Conservation (phyloP, 176 grass and related monocot species). For the Eragrostis nindensis region DNA sequence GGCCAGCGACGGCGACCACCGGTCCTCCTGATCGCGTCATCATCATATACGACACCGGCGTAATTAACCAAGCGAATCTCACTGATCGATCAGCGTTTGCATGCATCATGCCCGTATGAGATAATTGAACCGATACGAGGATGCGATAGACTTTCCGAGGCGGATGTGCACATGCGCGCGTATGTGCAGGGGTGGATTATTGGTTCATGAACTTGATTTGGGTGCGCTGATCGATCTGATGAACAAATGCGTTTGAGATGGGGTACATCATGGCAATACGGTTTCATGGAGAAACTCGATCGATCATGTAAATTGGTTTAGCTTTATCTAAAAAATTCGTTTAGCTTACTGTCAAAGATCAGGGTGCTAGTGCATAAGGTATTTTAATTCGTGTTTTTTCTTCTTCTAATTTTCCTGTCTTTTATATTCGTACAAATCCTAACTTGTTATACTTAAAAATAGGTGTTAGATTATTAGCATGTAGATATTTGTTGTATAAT, state of each 20-base stretch:
- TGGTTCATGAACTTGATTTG: neutral
- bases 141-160: neutral
- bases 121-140: neutral
- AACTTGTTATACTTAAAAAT: neutral
- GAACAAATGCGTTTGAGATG: neutral
- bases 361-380: slow-evolving; percentile 28
- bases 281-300: slow-evolving; percentile 11
- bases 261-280: slow-evolving; percentile 6
- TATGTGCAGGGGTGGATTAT: neutral
- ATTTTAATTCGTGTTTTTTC: neutral
- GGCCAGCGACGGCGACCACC: slow-evolving; percentile 10
- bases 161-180: neutral
- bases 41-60: neutral
- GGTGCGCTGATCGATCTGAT: slow-evolving; percentile 10
- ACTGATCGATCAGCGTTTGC: slow-evolving; percentile 26
- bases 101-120: neutral
- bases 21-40: neutral
- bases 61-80: neutral
- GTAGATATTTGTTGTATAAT: slow-evolving; percentile 20
- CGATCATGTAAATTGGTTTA: slow-evolving; percentile 47
- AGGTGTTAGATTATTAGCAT: slow-evolving; percentile 7
- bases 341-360: slow-evolving; percentile 41
- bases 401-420: neutral
- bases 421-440: slow-evolving; percentile 15
- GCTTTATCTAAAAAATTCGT: slow-evolving; percentile 49